phyloP scores from a whole-genome alignment of 225 moss, liverwort and hornwort genomes.

The Physcomitrellopsis africana region DNA sequence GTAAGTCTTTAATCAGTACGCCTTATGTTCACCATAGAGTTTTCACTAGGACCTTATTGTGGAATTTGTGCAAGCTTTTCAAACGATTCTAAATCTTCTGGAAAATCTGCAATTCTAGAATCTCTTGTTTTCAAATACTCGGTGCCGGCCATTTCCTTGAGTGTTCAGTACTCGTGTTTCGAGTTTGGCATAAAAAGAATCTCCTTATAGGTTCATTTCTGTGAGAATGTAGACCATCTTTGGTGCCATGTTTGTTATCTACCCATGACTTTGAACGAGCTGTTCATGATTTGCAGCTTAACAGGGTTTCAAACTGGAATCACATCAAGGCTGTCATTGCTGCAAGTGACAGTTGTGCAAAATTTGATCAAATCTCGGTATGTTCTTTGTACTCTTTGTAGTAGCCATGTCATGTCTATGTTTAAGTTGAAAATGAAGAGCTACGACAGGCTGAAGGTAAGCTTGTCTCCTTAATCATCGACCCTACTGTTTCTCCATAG shows the following conservation, averaged over 20 bases:
- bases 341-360: constrained; percentile 37
- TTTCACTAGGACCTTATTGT: background rate
- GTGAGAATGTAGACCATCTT: no score
- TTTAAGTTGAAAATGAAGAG: background rate
- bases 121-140: no score
- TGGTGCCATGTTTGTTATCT: background rate
- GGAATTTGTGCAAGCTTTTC: background rate
- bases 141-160: no score
- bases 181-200: no score
- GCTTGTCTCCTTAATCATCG: background rate
- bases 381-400: background rate
- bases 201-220: no score
- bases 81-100: background rate
- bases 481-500: background rate
- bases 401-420: background rate
- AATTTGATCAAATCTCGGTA: constrained; percentile 47
- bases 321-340: constrained; percentile 56
- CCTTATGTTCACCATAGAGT: background rate
- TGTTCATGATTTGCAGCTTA: constrained; percentile 27
- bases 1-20: constrained; percentile 10
- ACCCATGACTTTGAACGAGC: background rate
- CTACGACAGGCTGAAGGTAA: background rate
- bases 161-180: no score
- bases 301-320: constrained; percentile 52
- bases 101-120: background rate